phyloP scores from a whole-genome alignment of 192 early-diverging fungal genomes.

The Jimgerdemannia lactiflua region DNA sequence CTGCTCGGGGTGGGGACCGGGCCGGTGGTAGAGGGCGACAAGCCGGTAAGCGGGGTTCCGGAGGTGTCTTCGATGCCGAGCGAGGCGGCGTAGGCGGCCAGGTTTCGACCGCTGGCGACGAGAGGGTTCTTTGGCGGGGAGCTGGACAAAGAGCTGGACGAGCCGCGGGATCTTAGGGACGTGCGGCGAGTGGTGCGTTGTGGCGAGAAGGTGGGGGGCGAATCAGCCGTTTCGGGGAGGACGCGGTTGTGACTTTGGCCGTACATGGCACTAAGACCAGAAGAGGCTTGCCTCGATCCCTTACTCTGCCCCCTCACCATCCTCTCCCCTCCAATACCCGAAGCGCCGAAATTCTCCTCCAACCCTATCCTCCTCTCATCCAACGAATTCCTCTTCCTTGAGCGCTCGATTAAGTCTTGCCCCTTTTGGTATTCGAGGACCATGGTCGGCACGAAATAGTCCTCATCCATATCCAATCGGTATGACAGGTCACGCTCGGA shows the following conservation, averaged over 20 bases:
- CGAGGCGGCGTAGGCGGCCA: background rate
- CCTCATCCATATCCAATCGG: conserved; percentile 61
- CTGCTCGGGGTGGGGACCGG: background rate
- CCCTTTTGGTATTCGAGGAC: conserved; percentile 33
- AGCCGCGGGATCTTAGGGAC: background rate
- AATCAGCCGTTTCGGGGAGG: conserved; percentile 6
- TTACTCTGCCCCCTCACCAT: background rate
- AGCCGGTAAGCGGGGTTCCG: background rate
- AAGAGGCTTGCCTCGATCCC: background rate
- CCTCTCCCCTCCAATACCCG: background rate
- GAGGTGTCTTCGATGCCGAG: background rate
- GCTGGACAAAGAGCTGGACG: conserved; percentile 1
- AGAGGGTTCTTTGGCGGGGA: conserved; percentile 25
- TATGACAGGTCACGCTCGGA: conserved; percentile 49
- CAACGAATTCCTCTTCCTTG: conserved; percentile 1
- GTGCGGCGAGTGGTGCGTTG: background rate
- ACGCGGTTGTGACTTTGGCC: conserved; percentile 5
- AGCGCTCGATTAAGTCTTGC: conserved; percentile 11
- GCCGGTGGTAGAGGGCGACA: background rate
- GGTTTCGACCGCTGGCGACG: background rate
- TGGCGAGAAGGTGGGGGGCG: conserved; percentile 19
- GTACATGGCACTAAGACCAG: conserved; percentile 3
- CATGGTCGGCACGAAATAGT: conserved; percentile 63
- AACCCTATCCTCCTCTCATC: conserved; percentile 10
- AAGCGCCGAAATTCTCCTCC: background rate